Conservation (phyloP, 768 basidiomycete genomes). For the Kwoniella shandongensis region DNA sequence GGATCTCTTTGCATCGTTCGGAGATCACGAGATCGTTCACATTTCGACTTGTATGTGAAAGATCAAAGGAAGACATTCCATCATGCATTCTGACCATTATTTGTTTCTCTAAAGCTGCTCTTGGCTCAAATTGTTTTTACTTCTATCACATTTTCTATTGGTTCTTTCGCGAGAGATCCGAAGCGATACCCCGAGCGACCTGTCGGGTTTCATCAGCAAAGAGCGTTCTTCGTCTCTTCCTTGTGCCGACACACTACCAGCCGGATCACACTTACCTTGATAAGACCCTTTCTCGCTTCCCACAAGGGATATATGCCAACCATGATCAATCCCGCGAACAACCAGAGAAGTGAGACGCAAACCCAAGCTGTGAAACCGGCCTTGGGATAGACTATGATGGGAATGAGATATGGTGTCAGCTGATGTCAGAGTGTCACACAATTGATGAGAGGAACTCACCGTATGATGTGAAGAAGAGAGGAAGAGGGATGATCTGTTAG, state of each 20-base stretch:
- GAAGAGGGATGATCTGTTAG: constrained; percentile 76
- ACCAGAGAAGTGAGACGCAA: constrained; percentile 76
- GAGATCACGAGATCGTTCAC: too few species aligned
- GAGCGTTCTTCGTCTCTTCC: not conserved
- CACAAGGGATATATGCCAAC: constrained; percentile 84
- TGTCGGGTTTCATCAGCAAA: not conserved
- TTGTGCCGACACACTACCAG: not conserved
- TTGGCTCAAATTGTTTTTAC: too few species aligned
- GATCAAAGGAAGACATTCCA: too few species aligned
- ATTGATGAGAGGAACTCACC: constrained; percentile 17
- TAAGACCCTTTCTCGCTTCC: constrained; percentile 72
- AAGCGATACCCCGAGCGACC: constrained; percentile 10
- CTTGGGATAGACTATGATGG: constrained; percentile 29
- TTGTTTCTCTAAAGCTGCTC: too few species aligned
- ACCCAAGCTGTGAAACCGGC: constrained; percentile 65
- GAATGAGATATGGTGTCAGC: not conserved
- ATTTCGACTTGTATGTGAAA: too few species aligned
- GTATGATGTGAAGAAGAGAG: constrained; percentile 78
- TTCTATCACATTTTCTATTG: not conserved
- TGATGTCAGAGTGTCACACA: constrained; percentile 14
- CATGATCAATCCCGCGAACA: constrained; percentile 69
- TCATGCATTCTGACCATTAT: too few species aligned
- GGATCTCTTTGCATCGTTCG: too few species aligned
- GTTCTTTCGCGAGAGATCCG: constrained; percentile 8
- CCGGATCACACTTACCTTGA: constrained; percentile 56